Conservation (phyloP, 2,329 filamentous ascomycete species). For the Ophiostoma novo-ulmi region DNA sequence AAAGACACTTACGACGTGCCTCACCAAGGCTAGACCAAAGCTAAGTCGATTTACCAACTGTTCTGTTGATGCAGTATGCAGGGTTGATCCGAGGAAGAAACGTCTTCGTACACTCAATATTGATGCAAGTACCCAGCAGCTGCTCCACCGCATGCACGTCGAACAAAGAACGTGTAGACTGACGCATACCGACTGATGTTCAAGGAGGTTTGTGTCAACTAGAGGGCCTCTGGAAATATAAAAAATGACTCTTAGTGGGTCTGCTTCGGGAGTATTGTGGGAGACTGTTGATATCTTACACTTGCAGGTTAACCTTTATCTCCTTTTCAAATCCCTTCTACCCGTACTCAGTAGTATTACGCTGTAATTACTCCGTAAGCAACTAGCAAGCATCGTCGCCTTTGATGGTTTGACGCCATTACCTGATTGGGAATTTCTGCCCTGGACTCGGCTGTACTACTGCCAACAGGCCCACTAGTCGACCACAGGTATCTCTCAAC, state of each 20-base stretch:
- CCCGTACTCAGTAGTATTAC: no score
- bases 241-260: not conserved
- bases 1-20: not conserved
- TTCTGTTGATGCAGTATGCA: not conserved
- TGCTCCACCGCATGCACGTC: not conserved
- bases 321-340: not conserved
- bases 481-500: not conserved
- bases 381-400: not conserved
- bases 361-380: not conserved
- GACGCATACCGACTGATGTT: not conserved
- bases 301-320: not conserved
- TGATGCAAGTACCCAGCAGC: not conserved
- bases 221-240: not conserved
- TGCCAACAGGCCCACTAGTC: not conserved
- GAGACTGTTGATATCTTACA: not conserved
- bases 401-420: slow-evolving; percentile 5
- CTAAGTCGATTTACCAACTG: not conserved
- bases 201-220: not conserved
- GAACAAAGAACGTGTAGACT: slow-evolving; percentile 4
- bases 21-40: not conserved
- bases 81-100: not conserved
- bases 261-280: slow-evolving; percentile 6
- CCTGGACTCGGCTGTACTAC: not conserved
- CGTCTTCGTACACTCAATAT: not conserved
- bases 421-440: not conserved